Percentiles rank a stretch among this genome's conserved stretches.
phyloP scores from a whole-genome alignment of 495 filamentous ascomycete genomes.

The Alectoria sarmentosa region DNA sequence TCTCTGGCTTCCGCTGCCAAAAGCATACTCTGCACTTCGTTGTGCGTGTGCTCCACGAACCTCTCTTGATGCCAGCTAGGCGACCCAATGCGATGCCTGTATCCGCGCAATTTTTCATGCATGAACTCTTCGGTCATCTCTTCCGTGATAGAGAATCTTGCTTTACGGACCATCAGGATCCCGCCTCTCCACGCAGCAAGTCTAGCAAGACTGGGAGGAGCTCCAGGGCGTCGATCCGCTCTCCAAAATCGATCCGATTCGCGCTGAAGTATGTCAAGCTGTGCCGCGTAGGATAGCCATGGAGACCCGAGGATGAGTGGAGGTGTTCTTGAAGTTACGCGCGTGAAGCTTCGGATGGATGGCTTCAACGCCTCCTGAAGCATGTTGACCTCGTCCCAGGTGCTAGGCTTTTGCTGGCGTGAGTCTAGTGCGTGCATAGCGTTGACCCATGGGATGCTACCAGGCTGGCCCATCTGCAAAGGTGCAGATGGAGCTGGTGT shows the following conservation, averaged over 20 bases:
- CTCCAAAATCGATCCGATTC: slow-evolving; percentile 3
- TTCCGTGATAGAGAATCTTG: not conserved
- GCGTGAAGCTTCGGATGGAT: slow-evolving; percentile 1
- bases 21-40: not conserved
- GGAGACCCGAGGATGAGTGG: not conserved
- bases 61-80: not conserved
- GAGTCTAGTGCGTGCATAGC: not conserved
- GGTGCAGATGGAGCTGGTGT: not conserved
- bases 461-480: not conserved
- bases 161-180: not conserved
- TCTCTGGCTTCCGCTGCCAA: slow-evolving; percentile 1
- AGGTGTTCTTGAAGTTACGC: not conserved
- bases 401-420: not conserved
- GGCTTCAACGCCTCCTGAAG: slow-evolving; percentile 8
- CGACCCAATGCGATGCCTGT: not conserved
- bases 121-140: not conserved
- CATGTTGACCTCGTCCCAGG: not conserved
- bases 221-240: not conserved
- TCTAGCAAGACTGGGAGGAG: slow-evolving; percentile 4
- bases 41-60: not conserved
- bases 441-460: not conserved
- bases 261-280: not conserved
- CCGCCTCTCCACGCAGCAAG: slow-evolving; percentile 1
- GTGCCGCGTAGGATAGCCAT: not conserved
- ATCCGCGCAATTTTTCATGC: not conserved